phyloP scores from a whole-genome alignment of 257 asterid genomes.

The Cynanchum wilfordii region DNA sequence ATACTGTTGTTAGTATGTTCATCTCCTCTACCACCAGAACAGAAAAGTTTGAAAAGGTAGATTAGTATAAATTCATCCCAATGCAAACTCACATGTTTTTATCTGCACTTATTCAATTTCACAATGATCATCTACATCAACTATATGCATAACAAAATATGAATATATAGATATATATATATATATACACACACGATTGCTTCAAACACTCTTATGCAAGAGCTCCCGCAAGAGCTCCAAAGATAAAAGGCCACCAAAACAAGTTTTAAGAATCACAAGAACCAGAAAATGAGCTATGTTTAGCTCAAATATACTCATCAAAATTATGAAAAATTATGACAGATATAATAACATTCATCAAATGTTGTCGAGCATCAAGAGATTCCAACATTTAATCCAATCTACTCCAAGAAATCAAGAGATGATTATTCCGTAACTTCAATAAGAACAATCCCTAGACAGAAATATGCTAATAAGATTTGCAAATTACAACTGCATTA shows the following conservation, averaged over 20 bases:
- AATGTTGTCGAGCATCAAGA: not conserved
- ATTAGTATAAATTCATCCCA: not conserved
- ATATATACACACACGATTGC: constrained; percentile 14
- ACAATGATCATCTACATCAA: constrained; percentile 20
- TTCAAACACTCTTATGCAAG: constrained; percentile 18
- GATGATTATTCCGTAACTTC: not conserved
- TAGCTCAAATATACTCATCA: constrained; percentile 10
- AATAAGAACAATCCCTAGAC: not conserved
- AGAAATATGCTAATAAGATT: not conserved
- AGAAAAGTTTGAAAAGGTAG: not conserved
- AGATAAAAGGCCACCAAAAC: constrained; percentile 12
- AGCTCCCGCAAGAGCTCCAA: too few species aligned
- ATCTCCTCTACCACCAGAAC: constrained; percentile 20
- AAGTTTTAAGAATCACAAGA: constrained; percentile 8
- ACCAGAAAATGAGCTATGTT: constrained; percentile 4
- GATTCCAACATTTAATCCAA: not conserved
- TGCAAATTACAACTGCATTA: not conserved
- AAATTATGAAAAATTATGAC: constrained; percentile 10
- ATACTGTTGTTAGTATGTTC: constrained; percentile 17
- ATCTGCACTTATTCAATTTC: constrained; percentile 20
- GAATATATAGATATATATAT: too few species aligned
- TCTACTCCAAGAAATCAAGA: not conserved
- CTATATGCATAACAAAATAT: too few species aligned
- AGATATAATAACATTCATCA: constrained; percentile 8
- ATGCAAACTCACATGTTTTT: not conserved